These are phyloP conservation scores for Saccharomycopsis sp. DNA, from an alignment of 805 yeast genomes.

Conservation along the genomic window DNA sequence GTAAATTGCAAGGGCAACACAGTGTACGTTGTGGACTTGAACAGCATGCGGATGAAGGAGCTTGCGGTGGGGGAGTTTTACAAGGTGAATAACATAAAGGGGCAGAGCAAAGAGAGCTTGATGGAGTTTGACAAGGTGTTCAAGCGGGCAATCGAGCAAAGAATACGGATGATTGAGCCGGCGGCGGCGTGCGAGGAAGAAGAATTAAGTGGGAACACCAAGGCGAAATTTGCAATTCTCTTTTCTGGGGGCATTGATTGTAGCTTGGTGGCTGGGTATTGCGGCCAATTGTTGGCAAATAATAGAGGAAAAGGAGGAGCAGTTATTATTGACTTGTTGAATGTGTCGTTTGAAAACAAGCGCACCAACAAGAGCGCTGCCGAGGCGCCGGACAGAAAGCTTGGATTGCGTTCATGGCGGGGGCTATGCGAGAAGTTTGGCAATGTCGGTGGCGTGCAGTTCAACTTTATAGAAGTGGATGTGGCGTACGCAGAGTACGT, in stretches of 20 bases:
- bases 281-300: constrained; percentile 29
- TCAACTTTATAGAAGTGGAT: constrained; percentile 57
- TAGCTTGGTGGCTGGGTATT: constrained; percentile 59
- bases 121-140: constrained; percentile 27
- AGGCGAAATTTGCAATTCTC: constrained; percentile 44
- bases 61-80: background rate
- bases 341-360: constrained; percentile 89
- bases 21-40: constrained; percentile 8
- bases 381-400: constrained; percentile 78
- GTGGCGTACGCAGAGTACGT: constrained; percentile 63
- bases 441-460: constrained; percentile 29
- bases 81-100: background rate
- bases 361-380: constrained; percentile 51
- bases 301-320: constrained; percentile 21
- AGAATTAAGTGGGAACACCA: constrained; percentile 1
- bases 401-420: constrained; percentile 58
- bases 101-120: background rate
- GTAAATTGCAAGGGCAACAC: constrained; percentile 16
- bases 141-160: constrained; percentile 33
- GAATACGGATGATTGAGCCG: constrained; percentile 58
- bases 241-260: constrained; percentile 97
- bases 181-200: background rate
- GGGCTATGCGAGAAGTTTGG: constrained; percentile 40
- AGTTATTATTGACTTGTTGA: constrained; percentile 58
- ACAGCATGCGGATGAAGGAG: background rate